Base-by-base conservation (phyloP, 495 filamentous ascomycete genomes). In the Lasiosphaeriaceae sp. region DNA sequence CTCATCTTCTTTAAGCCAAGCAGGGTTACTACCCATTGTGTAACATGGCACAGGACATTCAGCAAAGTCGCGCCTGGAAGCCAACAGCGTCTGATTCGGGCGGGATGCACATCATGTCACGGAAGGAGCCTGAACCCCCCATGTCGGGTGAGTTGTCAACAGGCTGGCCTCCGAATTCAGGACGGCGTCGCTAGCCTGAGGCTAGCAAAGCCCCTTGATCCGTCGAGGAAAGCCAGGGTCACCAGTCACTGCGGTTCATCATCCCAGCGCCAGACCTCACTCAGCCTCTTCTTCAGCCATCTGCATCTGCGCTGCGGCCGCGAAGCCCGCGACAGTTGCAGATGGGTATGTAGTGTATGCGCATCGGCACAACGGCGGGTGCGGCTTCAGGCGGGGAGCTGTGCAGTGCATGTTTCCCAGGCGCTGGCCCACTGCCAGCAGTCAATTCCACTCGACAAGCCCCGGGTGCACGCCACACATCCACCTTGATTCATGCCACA, bases 31-130 rank as follows among this genome's bases (percentile, higher is more conserved):
- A 16, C 41, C n/a, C 41, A 45, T 31, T 43, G 39, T 43, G 39
- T 17, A 43, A 43, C 39, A 43, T 43, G 39, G 14, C 39, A 17
- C 12, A 17, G 16, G 39, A 12, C 39, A 17, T 6, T 2, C 14
- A 17, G 39, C 14, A 43, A 43, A 43, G 39, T 17, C 14, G 16
- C 5, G n/a, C n/a, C n/a, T n/a, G n/a, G n/a, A n/a, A 4, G 39
- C 12, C 39, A 43, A 43, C 39, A 16, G 5, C 54, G 21, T 52
- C 24, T 54, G 59, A 59, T 54, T 61, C 57, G 52, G 58, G 56
- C 57, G 52, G 58, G 56, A 66, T 64, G 60, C 60, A 63, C 66
- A 63, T 68, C 63, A 65, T 66, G 60, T 49, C 63, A 55, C 58
- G 43, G 53, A 55, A 48, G 26, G 44, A 50, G 17, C 56, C 60